Evolutionary conservation across 2,329 filamentous ascomycete species (phyloP), one percentile per base, ranked within the genome.

Genomic region (Aspergillus aculeatus): DNA sequence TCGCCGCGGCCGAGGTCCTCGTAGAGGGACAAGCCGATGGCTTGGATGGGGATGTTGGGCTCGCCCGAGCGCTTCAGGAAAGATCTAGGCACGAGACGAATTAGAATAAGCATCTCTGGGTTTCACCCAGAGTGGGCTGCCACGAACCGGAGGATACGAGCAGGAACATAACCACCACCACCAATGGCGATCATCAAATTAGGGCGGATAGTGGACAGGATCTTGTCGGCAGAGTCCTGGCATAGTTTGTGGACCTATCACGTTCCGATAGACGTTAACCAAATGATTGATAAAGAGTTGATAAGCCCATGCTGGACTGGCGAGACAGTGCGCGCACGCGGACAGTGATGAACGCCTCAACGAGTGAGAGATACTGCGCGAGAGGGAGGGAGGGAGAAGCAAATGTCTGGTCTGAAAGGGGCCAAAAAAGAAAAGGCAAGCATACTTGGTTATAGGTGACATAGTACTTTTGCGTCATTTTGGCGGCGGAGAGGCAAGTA

Each of bases 181-280:
- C 95, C 95, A 76, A 98, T 98, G 75, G 95, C 95, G 77, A 99
- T 96, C 85, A 99, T 96, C 69, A 99, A 90, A 77, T 96, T 91
- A 44, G 95, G 95, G 75, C 92, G 85, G 83, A 96, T 92, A 16
- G 91, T 86, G 74, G 88, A 82, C 70, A 99, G 87, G 76, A 98
- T 96, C 69, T 83, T 82, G 65, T 86, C 84, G 44, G 93, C 95
- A 19, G 92, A 87, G 74, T 89, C 84, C 80, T 97, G 90, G 83
- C 95, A 99, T 75, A 98, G 86, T 80, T 96, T 96, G 86, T 99
- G 95, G 73, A 99, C 90, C 93, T 98, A 72, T 65, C 57, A 59
- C 14, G 54, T 11, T 38, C 44, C n/a, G 21, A 48, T 9, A 29
- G 35, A 55, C 38, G 52, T 69, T 60, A 67, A 65, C 55, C 47